A percentile compares a stretch with the other conserved stretches of the same genome.
These are phyloP conservation scores for Lathyrus aphaca DNA, from an alignment of 306 rosid genomes.

Conservation along the genomic window DNA sequence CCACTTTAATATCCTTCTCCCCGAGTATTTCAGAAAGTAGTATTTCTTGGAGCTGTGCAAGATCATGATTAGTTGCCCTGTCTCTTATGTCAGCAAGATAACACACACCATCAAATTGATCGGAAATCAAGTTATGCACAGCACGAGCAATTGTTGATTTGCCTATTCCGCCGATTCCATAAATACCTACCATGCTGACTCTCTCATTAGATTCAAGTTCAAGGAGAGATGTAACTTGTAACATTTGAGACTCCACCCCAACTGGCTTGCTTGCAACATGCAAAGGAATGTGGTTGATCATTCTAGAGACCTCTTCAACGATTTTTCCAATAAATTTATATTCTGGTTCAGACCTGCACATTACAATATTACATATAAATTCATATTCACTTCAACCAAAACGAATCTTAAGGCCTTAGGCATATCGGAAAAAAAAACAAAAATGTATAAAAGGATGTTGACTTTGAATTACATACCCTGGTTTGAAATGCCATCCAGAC, in stretches of 20 bases:
- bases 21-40: neutral
- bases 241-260: neutral
- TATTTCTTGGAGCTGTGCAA: conserved; percentile 8
- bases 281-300: neutral
- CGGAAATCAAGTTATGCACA: conserved; percentile 5
- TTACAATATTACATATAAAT: no score
- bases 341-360: neutral
- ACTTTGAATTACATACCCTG: neutral
- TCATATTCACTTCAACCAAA: no score
- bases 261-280: conserved; percentile 13
- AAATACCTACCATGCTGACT: neutral
- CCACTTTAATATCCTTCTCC: conserved; percentile 15
- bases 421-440: no score
- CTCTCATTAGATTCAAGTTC: neutral
- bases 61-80: neutral
- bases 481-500: conserved; percentile 9
- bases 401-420: no score
- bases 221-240: conserved; percentile 7
- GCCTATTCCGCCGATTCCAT: conserved; percentile 12
- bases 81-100: conserved; percentile 4
- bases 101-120: conserved; percentile 19
- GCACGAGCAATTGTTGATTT: conserved; percentile 32
- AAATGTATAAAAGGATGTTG: no score
- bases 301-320: neutral
- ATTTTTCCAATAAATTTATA: conserved; percentile 12